These are phyloP conservation scores for Chlorencoelia australis DNA, from an alignment of 2,329 filamentous ascomycete genomes.

Conservation along the genomic window DNA sequence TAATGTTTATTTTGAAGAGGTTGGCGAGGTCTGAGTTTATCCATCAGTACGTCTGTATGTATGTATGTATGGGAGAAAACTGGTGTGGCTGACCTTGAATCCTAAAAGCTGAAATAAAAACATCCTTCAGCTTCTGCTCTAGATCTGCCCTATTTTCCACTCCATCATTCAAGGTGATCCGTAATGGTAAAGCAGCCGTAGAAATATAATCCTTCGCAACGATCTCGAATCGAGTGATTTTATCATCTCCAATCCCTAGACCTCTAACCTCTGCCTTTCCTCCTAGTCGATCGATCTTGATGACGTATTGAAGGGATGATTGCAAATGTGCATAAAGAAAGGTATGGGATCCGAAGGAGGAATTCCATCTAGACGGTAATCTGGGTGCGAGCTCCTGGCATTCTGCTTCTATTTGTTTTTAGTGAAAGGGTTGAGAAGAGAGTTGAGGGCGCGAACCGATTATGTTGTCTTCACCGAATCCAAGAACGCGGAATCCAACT, in stretches of 20 bases:
- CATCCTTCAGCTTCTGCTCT: slow-evolving; percentile 38
- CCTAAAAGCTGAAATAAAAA: slow-evolving; percentile 66
- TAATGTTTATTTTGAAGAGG: slow-evolving; percentile 66
- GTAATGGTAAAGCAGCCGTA: slow-evolving; percentile 42
- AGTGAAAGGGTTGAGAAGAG: slow-evolving; percentile 6
- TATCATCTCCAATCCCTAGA: slow-evolving; percentile 69
- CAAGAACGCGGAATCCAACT: slow-evolving; percentile 70
- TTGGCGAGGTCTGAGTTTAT: slow-evolving; percentile 48
- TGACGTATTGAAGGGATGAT: slow-evolving; percentile 72
- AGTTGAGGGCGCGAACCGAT: slow-evolving; percentile 41
- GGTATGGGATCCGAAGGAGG: slow-evolving; percentile 56
- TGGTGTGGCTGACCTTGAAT: slow-evolving; percentile 45
- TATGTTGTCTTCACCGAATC: slow-evolving; percentile 73
- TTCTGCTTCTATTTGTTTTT: slow-evolving; percentile 37
- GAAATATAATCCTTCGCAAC: slow-evolving; percentile 66
- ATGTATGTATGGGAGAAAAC: neutral
- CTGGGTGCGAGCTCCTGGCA: slow-evolving; percentile 48
- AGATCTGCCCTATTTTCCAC: slow-evolving; percentile 43
- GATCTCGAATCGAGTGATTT: slow-evolving; percentile 69
- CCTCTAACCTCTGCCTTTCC: slow-evolving; percentile 76
- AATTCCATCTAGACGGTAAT: slow-evolving; percentile 74
- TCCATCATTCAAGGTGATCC: slow-evolving; percentile 40
- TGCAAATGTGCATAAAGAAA: slow-evolving; percentile 84
- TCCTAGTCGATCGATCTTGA: slow-evolving; percentile 75
- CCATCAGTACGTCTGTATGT: slow-evolving; percentile 6